These are phyloP conservation scores for Xylaria longipes DNA, from an alignment of 495 filamentous ascomycete genomes.

Conservation along the genomic window DNA sequence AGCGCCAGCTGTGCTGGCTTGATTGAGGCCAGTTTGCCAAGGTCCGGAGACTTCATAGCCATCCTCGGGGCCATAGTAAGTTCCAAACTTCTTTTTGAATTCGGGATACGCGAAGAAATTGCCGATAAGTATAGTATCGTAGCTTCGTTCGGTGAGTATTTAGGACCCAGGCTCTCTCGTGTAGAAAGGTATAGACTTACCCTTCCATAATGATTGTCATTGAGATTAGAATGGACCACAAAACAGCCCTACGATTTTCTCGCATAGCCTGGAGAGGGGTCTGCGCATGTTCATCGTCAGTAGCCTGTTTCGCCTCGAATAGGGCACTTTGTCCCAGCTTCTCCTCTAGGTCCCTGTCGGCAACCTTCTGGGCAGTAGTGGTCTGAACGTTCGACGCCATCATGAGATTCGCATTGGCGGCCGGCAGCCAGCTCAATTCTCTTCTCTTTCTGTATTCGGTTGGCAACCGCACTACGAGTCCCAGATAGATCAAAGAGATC, in stretches of 20 bases:
- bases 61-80: slow-evolving; percentile 31
- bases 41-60: slow-evolving; percentile 38
- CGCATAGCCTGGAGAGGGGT: slow-evolving; percentile 43
- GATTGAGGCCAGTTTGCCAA: slow-evolving; percentile 41
- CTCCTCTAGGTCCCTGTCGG: slow-evolving; percentile 37
- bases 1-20: slow-evolving; percentile 37
- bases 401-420: background rate
- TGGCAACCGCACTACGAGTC: background rate
- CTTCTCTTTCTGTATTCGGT: background rate
- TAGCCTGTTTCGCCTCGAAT: slow-evolving; percentile 37
- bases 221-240: slow-evolving; percentile 57
- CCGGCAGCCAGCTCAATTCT: background rate
- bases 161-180: background rate
- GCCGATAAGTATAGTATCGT: slow-evolving; percentile 50
- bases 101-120: slow-evolving; percentile 42
- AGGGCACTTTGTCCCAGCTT: slow-evolving; percentile 37
- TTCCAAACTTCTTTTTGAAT: slow-evolving; percentile 43
- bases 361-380: slow-evolving; percentile 34
- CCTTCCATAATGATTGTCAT: slow-evolving; percentile 63
- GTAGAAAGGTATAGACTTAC: slow-evolving; percentile 15
- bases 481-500: background rate
- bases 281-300: slow-evolving; percentile 47
- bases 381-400: slow-evolving; percentile 30
- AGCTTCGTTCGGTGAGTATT: slow-evolving; percentile 33
- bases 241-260: slow-evolving; percentile 49